Evolutionary conservation across 2,329 filamentous ascomycete genomes (phyloP), one percentile per base, ranked within the genome.

Genomic region (Calonectria leucothoes): DNA sequence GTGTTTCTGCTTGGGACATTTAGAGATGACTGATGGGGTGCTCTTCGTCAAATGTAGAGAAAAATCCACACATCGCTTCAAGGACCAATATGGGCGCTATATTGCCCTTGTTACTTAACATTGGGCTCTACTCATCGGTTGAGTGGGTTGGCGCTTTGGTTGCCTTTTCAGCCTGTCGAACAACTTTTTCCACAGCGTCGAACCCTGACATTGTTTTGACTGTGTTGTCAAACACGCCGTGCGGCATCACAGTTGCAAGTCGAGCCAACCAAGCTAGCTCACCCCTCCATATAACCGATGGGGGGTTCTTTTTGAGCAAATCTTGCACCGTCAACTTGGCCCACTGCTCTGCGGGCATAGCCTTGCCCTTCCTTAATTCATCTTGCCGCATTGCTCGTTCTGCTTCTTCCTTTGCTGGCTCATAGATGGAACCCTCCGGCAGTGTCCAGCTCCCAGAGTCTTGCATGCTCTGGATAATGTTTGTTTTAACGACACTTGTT

Each of bases 401-500:
- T 2, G 64, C 52, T 4, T 39, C 55, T 12, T 64, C 64, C 25
- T 48, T 48, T 5, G 68, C 71, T 10, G 71, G 68, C 45, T 67
- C 67, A 14, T 70, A 74, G 6, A 74, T 71, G 2, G 71, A 70
- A 6, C 68, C 66, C 33, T 70, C 23, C 6, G 71, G 71, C 25
- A 74, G 25, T 7, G 31, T 12, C 48, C 65, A 55, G 6, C 11
- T 31, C 45, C 37, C 39, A 4, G 55, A 37, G 33, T 59, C 31
- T 14, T 64, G 37, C 59, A 64, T 45, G 20, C 75, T 78, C 8
- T n/a, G 27, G 10, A 75, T 76, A 23, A 73, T 74, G 7, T 70
- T 75, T 1, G 76, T 79, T 33, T 79, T 77, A 64, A 82, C 80
- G 1, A 71, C 74, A 12, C 76, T 75, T 1, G 81, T 82, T 12